Evolutionary conservation across 2,329 filamentous ascomycete species (phyloP).

Genomic region (Venturia oleaginea): DNA sequence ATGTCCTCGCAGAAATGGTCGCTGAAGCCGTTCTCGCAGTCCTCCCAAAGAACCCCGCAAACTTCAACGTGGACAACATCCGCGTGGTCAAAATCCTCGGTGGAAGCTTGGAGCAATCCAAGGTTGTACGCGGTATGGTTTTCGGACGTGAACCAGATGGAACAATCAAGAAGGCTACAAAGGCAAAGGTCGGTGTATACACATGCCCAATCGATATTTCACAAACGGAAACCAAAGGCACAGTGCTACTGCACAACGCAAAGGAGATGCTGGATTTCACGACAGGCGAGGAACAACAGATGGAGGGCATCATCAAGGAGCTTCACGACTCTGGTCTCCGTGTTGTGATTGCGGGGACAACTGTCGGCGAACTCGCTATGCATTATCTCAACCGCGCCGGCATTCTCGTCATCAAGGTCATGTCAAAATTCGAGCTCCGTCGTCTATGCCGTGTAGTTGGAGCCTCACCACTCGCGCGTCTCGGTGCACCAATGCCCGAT

Average conservation of each 20-base stretch:
- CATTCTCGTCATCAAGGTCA: slow-evolving; percentile 91
- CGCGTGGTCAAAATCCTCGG: slow-evolving; percentile 99
- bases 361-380: slow-evolving; percentile 89
- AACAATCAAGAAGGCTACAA: slow-evolving; percentile 73
- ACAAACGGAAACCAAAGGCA: slow-evolving; percentile 98
- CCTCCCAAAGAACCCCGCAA: slow-evolving; percentile 85
- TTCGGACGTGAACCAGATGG: slow-evolving; percentile 95
- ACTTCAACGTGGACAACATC: slow-evolving; percentile 99
- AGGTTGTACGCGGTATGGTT: slow-evolving; percentile 95
- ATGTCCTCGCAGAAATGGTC: slow-evolving; percentile 76
- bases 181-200: slow-evolving; percentile 94
- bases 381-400: slow-evolving; percentile 98
- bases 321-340: slow-evolving; percentile 87
- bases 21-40: slow-evolving; percentile 78
- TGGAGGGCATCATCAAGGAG: slow-evolving; percentile 89
- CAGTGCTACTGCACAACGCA: slow-evolving; percentile 90
- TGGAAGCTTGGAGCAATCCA: slow-evolving; percentile 85
- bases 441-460: slow-evolving; percentile 92
- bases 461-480: slow-evolving; percentile 86
- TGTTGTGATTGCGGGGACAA: slow-evolving; percentile 84
- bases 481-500: slow-evolving; percentile 98
- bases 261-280: slow-evolving; percentile 99
- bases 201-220: slow-evolving; percentile 91
- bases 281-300: slow-evolving; percentile 87
- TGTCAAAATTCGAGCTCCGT: slow-evolving; percentile 96